Evolutionary conservation across 371 early-diverging fungal species (phyloP).

Genomic region (Mucor indicus): DNA sequence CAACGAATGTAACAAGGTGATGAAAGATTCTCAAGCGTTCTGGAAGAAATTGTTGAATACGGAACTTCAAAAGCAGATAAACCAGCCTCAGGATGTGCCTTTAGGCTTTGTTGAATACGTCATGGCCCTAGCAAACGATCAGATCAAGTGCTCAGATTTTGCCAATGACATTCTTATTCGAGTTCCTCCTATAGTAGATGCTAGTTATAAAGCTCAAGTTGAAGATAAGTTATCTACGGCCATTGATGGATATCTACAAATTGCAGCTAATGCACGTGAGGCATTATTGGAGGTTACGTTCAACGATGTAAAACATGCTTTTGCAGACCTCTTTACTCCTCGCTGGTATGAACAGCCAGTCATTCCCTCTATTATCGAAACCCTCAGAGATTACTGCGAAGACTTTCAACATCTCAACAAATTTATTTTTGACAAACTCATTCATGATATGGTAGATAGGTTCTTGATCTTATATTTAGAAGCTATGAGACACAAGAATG

Average conservation of each 20-base stretch:
- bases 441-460: constrained; percentile 81
- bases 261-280: constrained; percentile 70
- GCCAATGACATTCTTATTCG: constrained; percentile 75
- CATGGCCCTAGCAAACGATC: constrained; percentile 93
- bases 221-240: constrained; percentile 56
- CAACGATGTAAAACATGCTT: constrained; percentile 72
- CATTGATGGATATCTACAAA: constrained; percentile 81
- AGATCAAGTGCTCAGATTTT: constrained; percentile 83
- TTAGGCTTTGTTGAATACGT: constrained; percentile 90
- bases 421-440: constrained; percentile 81
- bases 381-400: constrained; percentile 85
- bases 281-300: constrained; percentile 82
- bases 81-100: constrained; percentile 65
- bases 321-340: constrained; percentile 69
- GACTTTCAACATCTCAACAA: constrained; percentile 85
- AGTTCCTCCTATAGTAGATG: constrained; percentile 65
- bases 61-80: constrained; percentile 75
- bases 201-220: constrained; percentile 62
- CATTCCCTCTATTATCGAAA: constrained; percentile 81
- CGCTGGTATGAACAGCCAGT: constrained; percentile 90
- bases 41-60: constrained; percentile 72
- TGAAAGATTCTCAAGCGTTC: constrained; percentile 76
- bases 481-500: constrained; percentile 72
- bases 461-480: constrained; percentile 83
- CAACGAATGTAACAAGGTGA: constrained; percentile 78